Percentiles rank a stretch among this genome's conserved stretches.
Evolutionary conservation across 129 eudicot genomes (phyloP).

Genomic region (Calendula officinalis): DNA sequence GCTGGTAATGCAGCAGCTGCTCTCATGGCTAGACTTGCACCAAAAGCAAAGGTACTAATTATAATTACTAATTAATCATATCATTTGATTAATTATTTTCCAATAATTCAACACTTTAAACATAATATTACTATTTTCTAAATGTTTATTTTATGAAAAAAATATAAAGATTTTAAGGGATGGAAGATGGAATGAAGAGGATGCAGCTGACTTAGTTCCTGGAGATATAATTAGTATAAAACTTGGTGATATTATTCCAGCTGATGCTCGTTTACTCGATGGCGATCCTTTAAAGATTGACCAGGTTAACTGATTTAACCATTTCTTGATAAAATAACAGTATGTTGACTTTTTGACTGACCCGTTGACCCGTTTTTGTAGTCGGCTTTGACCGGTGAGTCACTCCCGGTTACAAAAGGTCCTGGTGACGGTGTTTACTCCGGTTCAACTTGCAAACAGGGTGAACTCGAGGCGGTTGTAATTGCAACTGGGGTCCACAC

Average conservation of each 20-base stretch:
- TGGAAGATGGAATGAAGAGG: conserved; percentile 95
- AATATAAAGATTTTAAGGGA: conserved; percentile 61
- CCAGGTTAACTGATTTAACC: conserved; percentile 39
- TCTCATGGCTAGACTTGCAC: conserved; percentile 98
- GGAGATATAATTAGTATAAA: conserved; percentile 91
- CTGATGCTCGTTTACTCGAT: conserved; percentile 96
- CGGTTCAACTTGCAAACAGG: conserved; percentile 99
- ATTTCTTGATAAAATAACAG: background rate
- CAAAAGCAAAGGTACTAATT: conserved; percentile 79
- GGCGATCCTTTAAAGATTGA: conserved; percentile 98
- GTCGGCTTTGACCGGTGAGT: conserved; percentile 98
- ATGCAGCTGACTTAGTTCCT: conserved; percentile 86
- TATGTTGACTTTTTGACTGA: conserved; percentile 4
- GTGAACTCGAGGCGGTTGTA: conserved; percentile 93
- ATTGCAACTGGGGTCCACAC: conserved; percentile 99
- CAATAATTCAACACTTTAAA: background rate
- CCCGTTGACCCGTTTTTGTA: conserved; percentile 29
- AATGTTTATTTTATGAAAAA: background rate
- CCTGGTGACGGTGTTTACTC: conserved; percentile 98
- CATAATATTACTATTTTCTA: background rate
- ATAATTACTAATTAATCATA: background rate
- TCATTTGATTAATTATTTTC: too few species aligned
- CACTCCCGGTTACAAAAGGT: conserved; percentile 97
- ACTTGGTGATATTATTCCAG: conserved; percentile 93
- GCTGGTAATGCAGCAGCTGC: conserved; percentile 99